phyloP scores from a whole-genome alignment of 208 protist genomes.

The Tetramitus jugosus region DNA sequence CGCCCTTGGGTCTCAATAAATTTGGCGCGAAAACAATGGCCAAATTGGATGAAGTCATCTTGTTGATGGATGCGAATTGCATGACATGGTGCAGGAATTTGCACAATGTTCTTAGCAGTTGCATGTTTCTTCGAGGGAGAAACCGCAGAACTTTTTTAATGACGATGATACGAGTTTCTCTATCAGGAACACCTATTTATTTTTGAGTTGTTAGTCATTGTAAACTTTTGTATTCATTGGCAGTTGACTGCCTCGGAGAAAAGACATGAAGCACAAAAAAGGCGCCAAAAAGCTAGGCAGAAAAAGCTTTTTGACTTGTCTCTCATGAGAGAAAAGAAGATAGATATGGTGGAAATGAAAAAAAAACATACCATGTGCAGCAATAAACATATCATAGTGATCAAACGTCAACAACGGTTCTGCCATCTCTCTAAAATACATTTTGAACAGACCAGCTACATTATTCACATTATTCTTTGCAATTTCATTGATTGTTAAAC shows the following conservation, averaged over 20 bases:
- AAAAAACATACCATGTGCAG: background rate
- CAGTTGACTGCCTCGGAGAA: background rate
- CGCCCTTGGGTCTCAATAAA: background rate
- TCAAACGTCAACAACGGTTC: constrained; percentile 13
- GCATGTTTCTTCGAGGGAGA: background rate
- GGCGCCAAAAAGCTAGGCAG: background rate
- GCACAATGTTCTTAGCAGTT: background rate
- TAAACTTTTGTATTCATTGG: no score
- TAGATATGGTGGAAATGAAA: background rate
- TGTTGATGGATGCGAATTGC: background rate
- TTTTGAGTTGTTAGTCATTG: no score
- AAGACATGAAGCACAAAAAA: background rate
- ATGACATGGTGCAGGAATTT: background rate
- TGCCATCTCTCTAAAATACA: constrained; percentile 15
- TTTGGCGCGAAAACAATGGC: constrained; percentile 20
- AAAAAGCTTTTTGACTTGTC: background rate
- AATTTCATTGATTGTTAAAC: no score
- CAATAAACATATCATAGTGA: constrained; percentile 22
- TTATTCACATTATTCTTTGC: no score
- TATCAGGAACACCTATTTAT: constrained; percentile 9
- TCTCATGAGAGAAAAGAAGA: background rate
- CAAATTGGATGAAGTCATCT: constrained; percentile 6
- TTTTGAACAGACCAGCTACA: constrained; percentile 1
- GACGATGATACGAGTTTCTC: background rate
- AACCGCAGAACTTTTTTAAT: background rate